A percentile compares a stretch with the other conserved stretches of the same genome.
phyloP scores from a whole-genome alignment of 768 basidiomycete genomes.

The Tricholoma sp. region DNA sequence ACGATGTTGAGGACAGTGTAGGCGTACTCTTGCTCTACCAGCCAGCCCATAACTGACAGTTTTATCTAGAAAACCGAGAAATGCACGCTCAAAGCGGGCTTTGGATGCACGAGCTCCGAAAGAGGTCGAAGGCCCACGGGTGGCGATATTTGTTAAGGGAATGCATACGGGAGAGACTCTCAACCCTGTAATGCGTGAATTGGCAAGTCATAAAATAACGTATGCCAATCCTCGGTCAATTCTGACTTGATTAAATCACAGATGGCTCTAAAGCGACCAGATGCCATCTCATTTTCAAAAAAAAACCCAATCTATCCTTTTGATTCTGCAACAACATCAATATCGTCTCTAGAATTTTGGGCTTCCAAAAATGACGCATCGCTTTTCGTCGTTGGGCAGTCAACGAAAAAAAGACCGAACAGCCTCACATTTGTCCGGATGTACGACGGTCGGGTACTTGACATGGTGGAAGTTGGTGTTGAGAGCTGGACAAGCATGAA shows the following conservation, averaged over 20 bases:
- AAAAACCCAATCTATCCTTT: constrained; percentile 92
- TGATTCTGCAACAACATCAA: constrained; percentile 55
- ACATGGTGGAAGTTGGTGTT: constrained; percentile 94
- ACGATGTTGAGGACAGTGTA: constrained; percentile 10
- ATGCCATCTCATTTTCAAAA: constrained; percentile 90
- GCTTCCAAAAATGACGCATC: constrained; percentile 90
- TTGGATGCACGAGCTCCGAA: constrained; percentile 85
- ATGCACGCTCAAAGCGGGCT: constrained; percentile 90
- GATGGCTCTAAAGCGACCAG: constrained; percentile 92
- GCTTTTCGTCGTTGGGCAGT: constrained; percentile 86
- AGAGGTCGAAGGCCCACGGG: constrained; percentile 83
- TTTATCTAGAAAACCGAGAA: constrained; percentile 72
- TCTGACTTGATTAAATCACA: constrained; percentile 23
- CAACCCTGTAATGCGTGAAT: constrained; percentile 78
- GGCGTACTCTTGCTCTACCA: not conserved
- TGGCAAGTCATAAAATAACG: constrained; percentile 48
- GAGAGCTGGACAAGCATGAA: constrained; percentile 75
- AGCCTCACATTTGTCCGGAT: constrained; percentile 81
- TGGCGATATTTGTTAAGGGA: constrained; percentile 86
- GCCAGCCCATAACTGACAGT: not conserved
- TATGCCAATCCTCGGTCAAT: no score
- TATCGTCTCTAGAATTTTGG: constrained; percentile 86
- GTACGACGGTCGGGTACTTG: constrained; percentile 81
- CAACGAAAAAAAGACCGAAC: constrained; percentile 91
- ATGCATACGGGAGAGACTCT: constrained; percentile 81